Conservation (phyloP, 768 basidiomycete species). For the Rickenella mellea region DNA sequence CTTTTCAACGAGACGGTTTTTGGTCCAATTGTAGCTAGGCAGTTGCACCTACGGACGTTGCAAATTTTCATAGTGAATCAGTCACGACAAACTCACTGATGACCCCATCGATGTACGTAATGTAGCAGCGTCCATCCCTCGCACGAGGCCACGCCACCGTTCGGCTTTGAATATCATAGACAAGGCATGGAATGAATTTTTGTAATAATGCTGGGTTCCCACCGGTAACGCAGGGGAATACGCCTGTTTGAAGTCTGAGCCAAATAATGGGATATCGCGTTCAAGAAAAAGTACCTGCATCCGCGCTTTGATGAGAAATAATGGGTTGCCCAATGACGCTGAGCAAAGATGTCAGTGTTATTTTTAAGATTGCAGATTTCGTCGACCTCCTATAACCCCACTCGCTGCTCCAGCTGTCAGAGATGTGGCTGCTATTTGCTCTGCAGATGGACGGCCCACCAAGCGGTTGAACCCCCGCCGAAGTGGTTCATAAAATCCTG, state of each 20-base stretch:
- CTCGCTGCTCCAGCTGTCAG: slow-evolving; percentile 81
- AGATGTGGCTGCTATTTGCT: slow-evolving; percentile 69
- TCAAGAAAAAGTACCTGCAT: slow-evolving; percentile 62
- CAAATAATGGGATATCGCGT: background rate
- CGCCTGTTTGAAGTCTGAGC: slow-evolving; percentile 37
- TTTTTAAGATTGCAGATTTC: background rate
- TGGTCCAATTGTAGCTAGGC: slow-evolving; percentile 92
- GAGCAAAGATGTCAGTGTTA: background rate
- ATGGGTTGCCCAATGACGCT: slow-evolving; percentile 79
- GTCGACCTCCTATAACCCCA: slow-evolving; percentile 81
- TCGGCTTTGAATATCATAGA: slow-evolving; percentile 72
- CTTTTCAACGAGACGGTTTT: slow-evolving; percentile 61
- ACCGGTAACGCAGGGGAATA: slow-evolving; percentile 93
- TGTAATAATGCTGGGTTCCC: slow-evolving; percentile 90
- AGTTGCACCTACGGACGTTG: slow-evolving; percentile 65
- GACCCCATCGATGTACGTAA: slow-evolving; percentile 93
- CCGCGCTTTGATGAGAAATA: slow-evolving; percentile 93
- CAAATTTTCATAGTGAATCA: background rate
- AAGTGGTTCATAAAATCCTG: slow-evolving; percentile 95
- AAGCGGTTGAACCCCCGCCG: slow-evolving; percentile 59
- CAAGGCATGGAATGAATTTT: slow-evolving; percentile 73
- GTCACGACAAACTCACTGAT: slow-evolving; percentile 36
- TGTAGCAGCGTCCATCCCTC: slow-evolving; percentile 91
- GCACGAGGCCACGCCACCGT: slow-evolving; percentile 67
- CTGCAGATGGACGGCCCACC: slow-evolving; percentile 52